Evolutionary conservation across 2,329 filamentous ascomycete species (phyloP).

Genomic region (Calonectria ilicicola): DNA sequence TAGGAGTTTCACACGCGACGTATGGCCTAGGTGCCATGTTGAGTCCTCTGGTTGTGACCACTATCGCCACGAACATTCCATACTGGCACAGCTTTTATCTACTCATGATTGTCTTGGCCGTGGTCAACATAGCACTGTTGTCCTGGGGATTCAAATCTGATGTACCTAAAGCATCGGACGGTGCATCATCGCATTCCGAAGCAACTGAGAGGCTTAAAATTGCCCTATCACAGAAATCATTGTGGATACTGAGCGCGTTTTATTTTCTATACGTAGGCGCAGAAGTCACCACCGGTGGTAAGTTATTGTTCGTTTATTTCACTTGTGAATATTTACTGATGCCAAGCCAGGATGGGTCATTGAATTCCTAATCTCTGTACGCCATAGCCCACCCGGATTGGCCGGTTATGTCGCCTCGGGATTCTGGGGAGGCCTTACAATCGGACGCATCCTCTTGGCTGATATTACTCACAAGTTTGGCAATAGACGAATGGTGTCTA

Average conservation of each 20-base stretch:
- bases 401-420: conserved; percentile 9
- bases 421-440: conserved; percentile 2
- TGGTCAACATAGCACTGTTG: background rate
- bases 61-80: background rate
- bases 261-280: background rate
- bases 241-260: background rate
- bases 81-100: background rate
- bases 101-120: background rate
- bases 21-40: background rate
- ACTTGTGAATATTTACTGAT: background rate
- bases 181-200: background rate
- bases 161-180: background rate
- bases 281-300: background rate
- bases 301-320: background rate
- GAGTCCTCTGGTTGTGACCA: background rate
- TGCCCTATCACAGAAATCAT: background rate
- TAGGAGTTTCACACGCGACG: background rate
- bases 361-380: conserved; percentile 13
- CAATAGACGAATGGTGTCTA: background rate
- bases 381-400: background rate
- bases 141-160: background rate
- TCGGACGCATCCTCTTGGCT: conserved; percentile 2
- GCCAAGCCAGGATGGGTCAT: background rate
- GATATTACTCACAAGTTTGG: conserved; percentile 17
- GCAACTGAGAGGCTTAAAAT: background rate